Percentiles rank a stretch among this genome's conserved stretches.
Conservation (phyloP, 78 protist genomes). For the Speleostelium caveatum region DNA sequence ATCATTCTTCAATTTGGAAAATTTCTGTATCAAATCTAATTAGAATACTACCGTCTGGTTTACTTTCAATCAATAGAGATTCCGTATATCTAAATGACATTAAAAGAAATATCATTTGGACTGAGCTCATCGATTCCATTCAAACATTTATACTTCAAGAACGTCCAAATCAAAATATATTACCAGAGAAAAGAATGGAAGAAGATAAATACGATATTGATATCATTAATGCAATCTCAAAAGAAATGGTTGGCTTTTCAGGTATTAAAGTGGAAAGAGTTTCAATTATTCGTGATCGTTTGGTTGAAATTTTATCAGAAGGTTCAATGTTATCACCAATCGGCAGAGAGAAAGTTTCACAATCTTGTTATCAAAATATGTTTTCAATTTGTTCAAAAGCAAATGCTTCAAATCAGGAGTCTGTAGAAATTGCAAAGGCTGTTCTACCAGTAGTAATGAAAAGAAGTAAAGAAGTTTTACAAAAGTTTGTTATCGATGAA, state of each 20-base stretch:
- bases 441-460: constrained; percentile 59
- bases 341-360: constrained; percentile 63
- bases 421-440: constrained; percentile 57
- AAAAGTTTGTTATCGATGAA: constrained; percentile 49
- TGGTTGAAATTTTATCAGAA: constrained; percentile 55
- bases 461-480: constrained; percentile 53
- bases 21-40: constrained; percentile 52
- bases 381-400: constrained; percentile 53
- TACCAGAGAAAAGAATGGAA: constrained; percentile 55
- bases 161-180: constrained; percentile 15
- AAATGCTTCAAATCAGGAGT: neutral
- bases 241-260: constrained; percentile 69
- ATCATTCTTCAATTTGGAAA: constrained; percentile 77
- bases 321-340: constrained; percentile 33
- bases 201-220: constrained; percentile 67
- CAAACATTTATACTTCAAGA: constrained; percentile 77
- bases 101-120: constrained; percentile 76
- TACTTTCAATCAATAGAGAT: constrained; percentile 51
- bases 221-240: constrained; percentile 56
- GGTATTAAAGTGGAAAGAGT: constrained; percentile 74
- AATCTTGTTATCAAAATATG: constrained; percentile 68
- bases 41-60: constrained; percentile 36
- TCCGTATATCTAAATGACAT: constrained; percentile 50
- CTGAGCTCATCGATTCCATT: constrained; percentile 75
- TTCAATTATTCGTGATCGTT: constrained; percentile 59